Conservation (phyloP, 2,329 filamentous ascomycete genomes). For the Hypomyces perniciosus region DNA sequence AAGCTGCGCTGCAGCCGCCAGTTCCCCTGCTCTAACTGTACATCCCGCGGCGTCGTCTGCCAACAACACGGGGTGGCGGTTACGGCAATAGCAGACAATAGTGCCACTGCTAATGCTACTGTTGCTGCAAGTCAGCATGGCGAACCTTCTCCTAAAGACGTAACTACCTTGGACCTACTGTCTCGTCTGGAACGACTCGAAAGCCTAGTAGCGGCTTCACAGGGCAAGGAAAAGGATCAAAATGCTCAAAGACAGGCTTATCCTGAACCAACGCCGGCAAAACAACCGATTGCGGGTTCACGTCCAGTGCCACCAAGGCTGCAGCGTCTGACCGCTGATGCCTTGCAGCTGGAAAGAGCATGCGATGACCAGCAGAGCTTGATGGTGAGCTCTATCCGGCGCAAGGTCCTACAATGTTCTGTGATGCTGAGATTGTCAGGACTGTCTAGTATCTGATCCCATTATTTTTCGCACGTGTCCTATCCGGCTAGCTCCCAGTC, state of each 20-base stretch:
- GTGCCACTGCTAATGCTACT: background rate
- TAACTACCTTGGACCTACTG: constrained; percentile 18
- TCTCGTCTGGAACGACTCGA: constrained; percentile 19
- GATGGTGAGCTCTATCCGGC: constrained; percentile 20
- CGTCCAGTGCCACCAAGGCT: constrained; percentile 24
- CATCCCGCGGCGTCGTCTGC: constrained; percentile 29
- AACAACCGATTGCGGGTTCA: constrained; percentile 3
- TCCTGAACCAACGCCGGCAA: background rate
- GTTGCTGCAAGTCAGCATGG: constrained; percentile 2
- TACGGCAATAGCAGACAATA: background rate
- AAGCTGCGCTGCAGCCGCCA: constrained; percentile 32
- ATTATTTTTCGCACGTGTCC: constrained; percentile 29
- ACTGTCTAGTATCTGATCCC: constrained; percentile 25
- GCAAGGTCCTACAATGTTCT: background rate
- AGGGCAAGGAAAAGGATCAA: constrained; percentile 6
- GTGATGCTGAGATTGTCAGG: constrained; percentile 18
- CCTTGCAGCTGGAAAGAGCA: constrained; percentile 27
- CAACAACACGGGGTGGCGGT: constrained; percentile 15
- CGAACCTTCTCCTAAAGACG: constrained; percentile 11
- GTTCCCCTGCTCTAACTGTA: constrained; percentile 33
- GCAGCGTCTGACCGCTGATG: constrained; percentile 29
- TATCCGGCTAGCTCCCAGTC: constrained; percentile 26
- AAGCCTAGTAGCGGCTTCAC: constrained; percentile 14
- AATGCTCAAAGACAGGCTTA: background rate
- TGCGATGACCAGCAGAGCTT: constrained; percentile 24